phyloP scores from a whole-genome alignment of 257 asterid genomes.

The Solanum dulcamara region DNA sequence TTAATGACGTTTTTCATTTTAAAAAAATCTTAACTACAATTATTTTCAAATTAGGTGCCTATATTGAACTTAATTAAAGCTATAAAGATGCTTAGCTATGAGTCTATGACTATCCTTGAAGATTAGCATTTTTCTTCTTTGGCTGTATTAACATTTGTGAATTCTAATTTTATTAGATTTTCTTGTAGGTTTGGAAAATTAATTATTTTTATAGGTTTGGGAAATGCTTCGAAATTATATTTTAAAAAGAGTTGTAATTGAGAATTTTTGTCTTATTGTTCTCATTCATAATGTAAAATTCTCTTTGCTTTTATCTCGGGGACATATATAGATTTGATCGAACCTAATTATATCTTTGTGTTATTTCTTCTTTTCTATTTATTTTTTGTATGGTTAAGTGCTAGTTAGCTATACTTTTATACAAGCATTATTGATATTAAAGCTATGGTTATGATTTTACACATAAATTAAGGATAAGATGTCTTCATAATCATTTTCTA shows the following conservation, averaged over 20 bases:
- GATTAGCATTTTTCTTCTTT: not conserved
- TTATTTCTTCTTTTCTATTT: not conserved
- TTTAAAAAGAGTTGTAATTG: not conserved
- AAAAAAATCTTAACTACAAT: not conserved
- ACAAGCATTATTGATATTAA: not conserved
- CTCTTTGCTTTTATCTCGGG: not conserved
- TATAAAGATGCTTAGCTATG: not conserved
- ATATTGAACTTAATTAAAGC: not conserved
- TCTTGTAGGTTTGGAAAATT: not conserved
- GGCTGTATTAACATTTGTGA: not conserved
- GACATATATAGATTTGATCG: not conserved
- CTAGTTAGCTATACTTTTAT: not conserved
- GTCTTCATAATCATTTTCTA: not conserved
- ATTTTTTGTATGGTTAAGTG: not conserved
- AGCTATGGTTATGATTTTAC: not conserved
- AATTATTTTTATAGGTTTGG: not conserved
- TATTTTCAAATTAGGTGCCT: not conserved
- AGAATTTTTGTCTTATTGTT: not conserved
- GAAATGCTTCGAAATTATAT: not conserved
- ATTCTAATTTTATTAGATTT: not conserved
- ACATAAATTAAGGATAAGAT: not conserved
- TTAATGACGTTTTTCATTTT: not conserved
- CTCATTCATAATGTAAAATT: not conserved
- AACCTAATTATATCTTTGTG: not conserved
- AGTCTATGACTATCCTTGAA: not conserved